Base-by-base conservation (phyloP, 352 stramenopile species). In the Globisporangium ultimum region DNA sequence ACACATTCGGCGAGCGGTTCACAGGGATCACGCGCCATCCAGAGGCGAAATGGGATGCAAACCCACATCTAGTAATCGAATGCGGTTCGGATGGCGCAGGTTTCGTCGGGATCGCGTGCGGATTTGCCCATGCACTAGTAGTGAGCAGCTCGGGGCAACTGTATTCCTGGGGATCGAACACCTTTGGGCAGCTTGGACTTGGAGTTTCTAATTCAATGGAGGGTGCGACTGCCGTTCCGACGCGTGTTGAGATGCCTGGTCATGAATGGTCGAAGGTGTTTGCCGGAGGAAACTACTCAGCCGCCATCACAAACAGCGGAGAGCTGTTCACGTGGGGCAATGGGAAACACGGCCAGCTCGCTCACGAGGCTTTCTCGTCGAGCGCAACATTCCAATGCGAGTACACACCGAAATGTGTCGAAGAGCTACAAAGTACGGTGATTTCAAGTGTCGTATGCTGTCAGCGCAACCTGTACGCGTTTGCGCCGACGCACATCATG, bases 151-250 rank as follows among this genome's bases (percentile, higher is more conserved):
- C 58, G 7, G 85, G 88, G 0, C 55, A 75, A 12, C 45, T 93
- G 0, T 90, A 76, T 51, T 70, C 81, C 5, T 96, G 87, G 86
- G 89, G 89, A 0, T 73, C 93, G 9, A 95, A 97, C 55, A 71
- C 66, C 0, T 87, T 82, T 56, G 89, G 89, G 0, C 83, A 95
- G 55, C 77, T 96, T 9, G 87, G 89, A 0, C 63, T 89, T 4
- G 84, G 83, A 0, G 55, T 63, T 18, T 47, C 38, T 3, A 48
- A 54, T 22, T 47, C 57, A 14, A 58, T 55, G 13, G 24, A 68
- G 3, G 73, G 66, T 36, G 28, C 28, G 2, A 66, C 53, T 40
- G 55, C 67, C 9, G 3, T 63, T n/a, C 70, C 65, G 0, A 58
- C n/a, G 14, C 58, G 40, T 32, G 36, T 68, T n/a, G 48, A 72